Percentiles rank a stretch among this genome's conserved stretches.
Conservation (phyloP, 352 stramenopile species). For the Phytophthora pinifolia region DNA sequence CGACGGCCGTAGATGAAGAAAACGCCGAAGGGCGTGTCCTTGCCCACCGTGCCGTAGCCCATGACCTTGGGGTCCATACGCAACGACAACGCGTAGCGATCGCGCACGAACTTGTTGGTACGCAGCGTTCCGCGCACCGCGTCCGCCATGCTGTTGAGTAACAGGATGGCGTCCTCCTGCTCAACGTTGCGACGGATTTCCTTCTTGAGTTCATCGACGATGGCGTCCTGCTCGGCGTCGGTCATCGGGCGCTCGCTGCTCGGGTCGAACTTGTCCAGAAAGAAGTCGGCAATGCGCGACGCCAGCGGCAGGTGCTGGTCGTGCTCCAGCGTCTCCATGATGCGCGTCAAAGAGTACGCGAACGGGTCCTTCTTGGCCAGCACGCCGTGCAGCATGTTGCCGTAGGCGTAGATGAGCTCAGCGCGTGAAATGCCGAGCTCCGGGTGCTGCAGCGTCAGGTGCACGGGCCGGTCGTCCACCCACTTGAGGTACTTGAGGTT, state of each 20-base stretch:
- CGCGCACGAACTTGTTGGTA: conserved; percentile 83
- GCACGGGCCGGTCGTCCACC: conserved; percentile 79
- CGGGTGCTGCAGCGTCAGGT: conserved; percentile 81
- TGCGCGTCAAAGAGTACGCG: conserved; percentile 94
- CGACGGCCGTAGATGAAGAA: conserved; percentile 97
- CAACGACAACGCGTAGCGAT: conserved; percentile 80
- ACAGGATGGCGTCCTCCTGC: conserved; percentile 65
- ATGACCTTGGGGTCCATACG: conserved; percentile 81
- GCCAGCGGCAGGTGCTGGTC: conserved; percentile 89
- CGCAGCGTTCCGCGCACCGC: conserved; percentile 72
- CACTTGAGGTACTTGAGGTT: conserved; percentile 92
- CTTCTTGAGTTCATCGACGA: conserved; percentile 56
- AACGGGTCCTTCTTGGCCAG: conserved; percentile 94
- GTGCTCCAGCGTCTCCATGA: conserved; percentile 92
- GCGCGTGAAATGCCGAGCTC: conserved; percentile 90
- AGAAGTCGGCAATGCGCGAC: conserved; percentile 93
- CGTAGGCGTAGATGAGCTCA: conserved; percentile 96
- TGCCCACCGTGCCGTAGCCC: conserved; percentile 78
- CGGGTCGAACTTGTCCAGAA: conserved; percentile 89
- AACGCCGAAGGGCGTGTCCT: conserved; percentile 93
- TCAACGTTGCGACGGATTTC: conserved; percentile 79
- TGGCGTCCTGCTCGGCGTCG: conserved; percentile 42
- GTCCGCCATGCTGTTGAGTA: conserved; percentile 84
- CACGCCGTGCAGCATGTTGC: conserved; percentile 94
- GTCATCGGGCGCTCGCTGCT: conserved; percentile 41